A percentile compares a stretch with the other conserved stretches of the same genome.
Evolutionary conservation across 2,329 filamentous ascomycete species (phyloP).

Genomic region (Bertia moriformis): DNA sequence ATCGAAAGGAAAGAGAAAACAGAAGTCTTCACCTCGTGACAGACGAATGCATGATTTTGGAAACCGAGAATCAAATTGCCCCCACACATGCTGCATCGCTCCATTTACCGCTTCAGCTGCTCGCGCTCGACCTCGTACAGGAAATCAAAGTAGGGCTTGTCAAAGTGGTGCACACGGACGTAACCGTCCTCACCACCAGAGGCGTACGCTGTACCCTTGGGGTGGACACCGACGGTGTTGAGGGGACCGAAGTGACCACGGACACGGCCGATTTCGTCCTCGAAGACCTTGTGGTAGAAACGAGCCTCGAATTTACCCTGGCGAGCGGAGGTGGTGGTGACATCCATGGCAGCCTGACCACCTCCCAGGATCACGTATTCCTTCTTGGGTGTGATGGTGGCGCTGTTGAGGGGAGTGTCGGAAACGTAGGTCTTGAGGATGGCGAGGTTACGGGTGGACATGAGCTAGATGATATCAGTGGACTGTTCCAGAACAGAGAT

Average conservation of each 20-base stretch:
- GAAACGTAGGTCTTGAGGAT: constrained; percentile 83
- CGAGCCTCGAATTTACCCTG: constrained; percentile 99
- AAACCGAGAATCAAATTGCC: not conserved
- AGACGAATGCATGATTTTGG: not conserved
- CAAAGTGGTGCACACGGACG: constrained; percentile 64
- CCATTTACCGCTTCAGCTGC: constrained; percentile 4
- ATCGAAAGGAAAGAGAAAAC: too few relatives aligned
- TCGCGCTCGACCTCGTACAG: constrained; percentile 65
- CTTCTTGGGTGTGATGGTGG: constrained; percentile 85
- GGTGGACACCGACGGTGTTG: constrained; percentile 61
- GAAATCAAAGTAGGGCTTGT: constrained; percentile 67
- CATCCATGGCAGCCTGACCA: constrained; percentile 97
- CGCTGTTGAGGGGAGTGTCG: constrained; percentile 94
- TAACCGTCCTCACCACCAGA: constrained; percentile 66
- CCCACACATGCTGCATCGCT: too few relatives aligned
- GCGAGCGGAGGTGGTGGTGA: constrained; percentile 81
- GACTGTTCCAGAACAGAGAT: not conserved
- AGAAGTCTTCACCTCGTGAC: not conserved
- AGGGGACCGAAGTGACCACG: constrained; percentile 92
- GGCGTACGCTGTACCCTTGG: constrained; percentile 55
- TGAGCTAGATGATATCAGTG: constrained; percentile 34
- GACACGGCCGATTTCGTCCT: constrained; percentile 95
- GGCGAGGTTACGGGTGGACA: constrained; percentile 72
- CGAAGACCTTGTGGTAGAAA: constrained; percentile 99
- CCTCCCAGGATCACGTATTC: constrained; percentile 95